Conservation (phyloP, 495 filamentous ascomycete species). For the Cairneyella variabilis region DNA sequence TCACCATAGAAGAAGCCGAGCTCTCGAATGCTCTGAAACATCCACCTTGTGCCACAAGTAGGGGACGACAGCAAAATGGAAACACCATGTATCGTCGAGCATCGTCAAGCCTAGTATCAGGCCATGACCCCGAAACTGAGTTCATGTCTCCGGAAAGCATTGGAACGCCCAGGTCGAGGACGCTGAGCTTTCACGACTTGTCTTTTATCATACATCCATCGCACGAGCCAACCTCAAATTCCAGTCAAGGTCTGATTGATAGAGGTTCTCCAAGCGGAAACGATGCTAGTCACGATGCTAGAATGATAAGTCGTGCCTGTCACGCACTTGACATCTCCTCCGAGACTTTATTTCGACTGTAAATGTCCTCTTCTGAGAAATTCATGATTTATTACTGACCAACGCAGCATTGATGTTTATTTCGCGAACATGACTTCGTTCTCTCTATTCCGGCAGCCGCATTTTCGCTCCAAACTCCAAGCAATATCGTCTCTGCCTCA, state of each 20-base stretch:
- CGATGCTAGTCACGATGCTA: background rate
- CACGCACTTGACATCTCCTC: background rate
- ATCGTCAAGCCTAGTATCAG: too few species aligned
- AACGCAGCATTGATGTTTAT: conserved; percentile 26
- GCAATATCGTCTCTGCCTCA: conserved; percentile 21
- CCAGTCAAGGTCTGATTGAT: too few species aligned
- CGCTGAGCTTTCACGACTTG: background rate
- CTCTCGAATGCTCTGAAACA: too few species aligned
- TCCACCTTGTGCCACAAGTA: too few species aligned
- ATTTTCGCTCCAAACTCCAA: conserved; percentile 26
- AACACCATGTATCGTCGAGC: too few species aligned
- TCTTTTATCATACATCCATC: conserved; percentile 15
- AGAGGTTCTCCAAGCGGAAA: background rate
- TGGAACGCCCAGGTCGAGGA: background rate
- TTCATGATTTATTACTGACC: background rate
- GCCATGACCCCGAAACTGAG: background rate
- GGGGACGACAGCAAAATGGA: too few species aligned
- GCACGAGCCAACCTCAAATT: background rate
- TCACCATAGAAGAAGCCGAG: too few species aligned
- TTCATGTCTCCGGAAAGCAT: too few species aligned
- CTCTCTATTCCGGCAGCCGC: conserved; percentile 25
- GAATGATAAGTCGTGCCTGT: background rate
- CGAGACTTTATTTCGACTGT: background rate
- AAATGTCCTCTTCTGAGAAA: background rate
- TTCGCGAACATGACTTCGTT: conserved; percentile 30